Evolutionary conservation across 163 green algal genomes (phyloP), one percentile per base, ranked within the genome.

Genomic region (Prototheca stagnorum): DNA sequence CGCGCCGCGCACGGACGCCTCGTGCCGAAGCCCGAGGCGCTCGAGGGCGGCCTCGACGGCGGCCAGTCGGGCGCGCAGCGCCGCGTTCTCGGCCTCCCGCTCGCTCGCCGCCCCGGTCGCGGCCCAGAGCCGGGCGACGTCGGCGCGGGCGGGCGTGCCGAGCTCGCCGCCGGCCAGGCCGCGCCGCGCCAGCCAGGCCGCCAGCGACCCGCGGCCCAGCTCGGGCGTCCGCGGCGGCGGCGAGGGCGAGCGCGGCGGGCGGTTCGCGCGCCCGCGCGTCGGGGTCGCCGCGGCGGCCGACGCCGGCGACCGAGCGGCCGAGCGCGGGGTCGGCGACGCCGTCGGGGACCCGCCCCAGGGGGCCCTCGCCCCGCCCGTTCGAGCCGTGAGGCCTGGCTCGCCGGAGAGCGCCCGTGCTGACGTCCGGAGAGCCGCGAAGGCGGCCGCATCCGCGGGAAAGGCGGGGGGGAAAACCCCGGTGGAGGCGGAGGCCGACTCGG

Each of bases 81-180:
- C 31, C 11, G 39, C 44, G 31, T 57, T 61, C 42, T 59, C n/a
- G 8, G 19, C 26, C 3, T n/a, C 26, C 46, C 41, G 20, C 5
- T 22, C 31, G 22, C 44, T 15, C 31, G 5, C 27, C 36, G 20
- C 23, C 36, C 31, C 37, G 16, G 54, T 36, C 9, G 54, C 54
- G 5, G 25, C 43, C 61, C 61, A 69, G 28, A 69, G 47, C 24
- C 39, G 49, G 21, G 39, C 35, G 20, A 69, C 35, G 19, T 69
- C 61, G 17, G 24, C 33, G 34, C 42, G 35, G 4, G 54, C 50
- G 14, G 61, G 61, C 1, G 61, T 61, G 19, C 11, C 49, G 19
- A 69, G 45, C 4, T 31, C 26, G 14, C 17, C n/a, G 1, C 44
- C 12, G n/a, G n/a, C n/a, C 53, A 69, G 29, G 17, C 60, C 61